A percentile compares a stretch with the other conserved stretches of the same genome.
These are phyloP conservation scores for Euphrasia confusa DNA, from an alignment of 257 asterid species.

Conservation along the genomic window DNA sequence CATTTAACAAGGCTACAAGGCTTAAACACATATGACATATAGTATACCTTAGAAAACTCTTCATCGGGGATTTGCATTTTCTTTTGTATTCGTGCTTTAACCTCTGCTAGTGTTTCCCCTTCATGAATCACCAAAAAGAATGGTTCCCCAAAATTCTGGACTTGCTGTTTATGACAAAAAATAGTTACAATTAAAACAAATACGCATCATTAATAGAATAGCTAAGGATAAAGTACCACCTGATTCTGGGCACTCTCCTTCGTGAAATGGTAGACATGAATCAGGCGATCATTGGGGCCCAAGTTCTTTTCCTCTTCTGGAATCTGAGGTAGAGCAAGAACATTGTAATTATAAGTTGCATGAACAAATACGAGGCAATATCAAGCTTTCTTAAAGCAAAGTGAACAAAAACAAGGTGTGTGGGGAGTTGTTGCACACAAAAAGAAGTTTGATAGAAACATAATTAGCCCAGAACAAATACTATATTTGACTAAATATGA, in stretches of 20 bases:
- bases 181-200: background rate
- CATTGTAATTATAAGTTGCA: constrained; percentile 15
- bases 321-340: constrained; percentile 37
- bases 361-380: constrained; percentile 14
- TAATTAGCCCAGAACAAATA: background rate
- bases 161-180: constrained; percentile 32
- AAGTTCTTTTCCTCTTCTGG: constrained; percentile 69
- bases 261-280: constrained; percentile 21
- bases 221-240: constrained; percentile 24
- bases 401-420: background rate
- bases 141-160: constrained; percentile 59
- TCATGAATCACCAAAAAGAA: constrained; percentile 53
- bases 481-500: background rate
- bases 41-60: constrained; percentile 54
- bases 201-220: background rate
- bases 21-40: background rate
- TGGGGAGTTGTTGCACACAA: background rate
- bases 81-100: constrained; percentile 46
- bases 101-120: constrained; percentile 53
- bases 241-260: constrained; percentile 56
- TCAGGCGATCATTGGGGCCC: constrained; percentile 30
- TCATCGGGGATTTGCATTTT: constrained; percentile 52
- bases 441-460: background rate
- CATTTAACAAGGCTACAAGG: background rate
- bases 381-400: constrained; percentile 1